Conservation (phyloP, 129 eudicot species). For the Chrysanthemum seticuspe region DNA sequence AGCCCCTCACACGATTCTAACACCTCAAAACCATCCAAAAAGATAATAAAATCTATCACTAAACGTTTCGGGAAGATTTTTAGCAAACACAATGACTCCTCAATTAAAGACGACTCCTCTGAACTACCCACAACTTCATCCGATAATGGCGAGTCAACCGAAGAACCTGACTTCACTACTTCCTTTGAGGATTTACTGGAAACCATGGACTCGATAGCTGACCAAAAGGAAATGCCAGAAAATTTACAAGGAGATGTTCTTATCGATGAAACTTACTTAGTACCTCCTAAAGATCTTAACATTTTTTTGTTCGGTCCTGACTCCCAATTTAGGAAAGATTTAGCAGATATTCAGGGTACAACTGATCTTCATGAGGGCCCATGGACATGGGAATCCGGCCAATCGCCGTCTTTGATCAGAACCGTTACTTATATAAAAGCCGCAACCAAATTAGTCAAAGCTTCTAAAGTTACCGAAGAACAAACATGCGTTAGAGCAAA, state of each 20-base stretch:
- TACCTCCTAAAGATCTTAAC: conserved; percentile 68
- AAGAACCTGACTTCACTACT: conserved; percentile 36
- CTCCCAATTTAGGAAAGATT: conserved; percentile 58
- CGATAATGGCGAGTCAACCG: conserved; percentile 56
- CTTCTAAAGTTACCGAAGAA: conserved; percentile 82
- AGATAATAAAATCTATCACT: conserved; percentile 57
- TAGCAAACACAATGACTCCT: conserved; percentile 44
- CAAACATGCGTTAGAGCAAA: conserved; percentile 73
- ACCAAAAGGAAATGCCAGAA: conserved; percentile 58
- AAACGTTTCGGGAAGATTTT: conserved; percentile 64
- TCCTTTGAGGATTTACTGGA: conserved; percentile 67
- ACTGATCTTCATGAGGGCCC: conserved; percentile 71
- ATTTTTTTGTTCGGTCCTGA: conserved; percentile 56
- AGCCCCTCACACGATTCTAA: conserved; percentile 27
- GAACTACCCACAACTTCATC: conserved; percentile 54
- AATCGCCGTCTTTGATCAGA: conserved; percentile 46
- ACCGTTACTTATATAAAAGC: conserved; percentile 64
- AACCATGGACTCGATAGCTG: conserved; percentile 47
- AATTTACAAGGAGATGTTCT: conserved; percentile 76
- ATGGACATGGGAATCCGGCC: conserved; percentile 66
- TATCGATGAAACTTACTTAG: conserved; percentile 60
- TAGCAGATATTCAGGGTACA: conserved; percentile 63
- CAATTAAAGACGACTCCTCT: conserved; percentile 49
- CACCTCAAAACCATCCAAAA: conserved; percentile 37
- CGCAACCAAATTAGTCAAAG: conserved; percentile 70